Conservation (phyloP, 2,329 filamentous ascomycete species). For the Phyllosticta citrichinensis region DNA sequence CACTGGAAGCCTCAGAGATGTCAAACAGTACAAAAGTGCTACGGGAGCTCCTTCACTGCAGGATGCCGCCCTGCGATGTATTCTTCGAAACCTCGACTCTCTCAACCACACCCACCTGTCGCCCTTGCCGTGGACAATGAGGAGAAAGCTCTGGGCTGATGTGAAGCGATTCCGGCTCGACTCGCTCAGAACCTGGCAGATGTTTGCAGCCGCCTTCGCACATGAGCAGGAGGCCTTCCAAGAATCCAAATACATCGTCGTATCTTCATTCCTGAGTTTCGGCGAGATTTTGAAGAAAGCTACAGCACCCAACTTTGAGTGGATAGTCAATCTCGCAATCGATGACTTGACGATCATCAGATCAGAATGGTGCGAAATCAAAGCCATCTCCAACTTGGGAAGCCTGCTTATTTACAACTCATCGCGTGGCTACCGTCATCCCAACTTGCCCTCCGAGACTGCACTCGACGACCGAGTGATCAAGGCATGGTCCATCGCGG, state of each 20-base stretch:
- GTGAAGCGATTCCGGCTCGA: background rate
- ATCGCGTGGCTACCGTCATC: no score
- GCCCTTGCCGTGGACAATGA: constrained; percentile 2
- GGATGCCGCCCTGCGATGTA: constrained; percentile 2
- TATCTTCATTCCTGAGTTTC: no score
- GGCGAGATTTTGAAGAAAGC: background rate
- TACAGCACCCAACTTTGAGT: background rate
- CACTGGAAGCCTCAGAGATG: constrained; percentile 3
- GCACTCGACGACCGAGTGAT: constrained; percentile 7
- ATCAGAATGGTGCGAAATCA: background rate
- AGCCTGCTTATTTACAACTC: background rate
- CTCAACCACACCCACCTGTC: background rate
- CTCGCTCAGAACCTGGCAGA: constrained; percentile 2
- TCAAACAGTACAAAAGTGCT: background rate
- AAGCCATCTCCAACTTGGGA: constrained; percentile 1
- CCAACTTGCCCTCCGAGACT: no score
- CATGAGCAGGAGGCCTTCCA: constrained; percentile 1
- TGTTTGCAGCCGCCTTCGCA: constrained; percentile 3
- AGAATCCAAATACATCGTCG: no score
- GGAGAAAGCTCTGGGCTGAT: background rate
- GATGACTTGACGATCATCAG: constrained; percentile 1
- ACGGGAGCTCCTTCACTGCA: background rate
- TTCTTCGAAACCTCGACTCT: constrained; percentile 2
- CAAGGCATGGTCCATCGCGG: background rate
- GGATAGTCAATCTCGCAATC: background rate